Evolutionary conservation across 169 alveolate genomes (phyloP).

Genomic region (Eimeria sp.): DNA sequence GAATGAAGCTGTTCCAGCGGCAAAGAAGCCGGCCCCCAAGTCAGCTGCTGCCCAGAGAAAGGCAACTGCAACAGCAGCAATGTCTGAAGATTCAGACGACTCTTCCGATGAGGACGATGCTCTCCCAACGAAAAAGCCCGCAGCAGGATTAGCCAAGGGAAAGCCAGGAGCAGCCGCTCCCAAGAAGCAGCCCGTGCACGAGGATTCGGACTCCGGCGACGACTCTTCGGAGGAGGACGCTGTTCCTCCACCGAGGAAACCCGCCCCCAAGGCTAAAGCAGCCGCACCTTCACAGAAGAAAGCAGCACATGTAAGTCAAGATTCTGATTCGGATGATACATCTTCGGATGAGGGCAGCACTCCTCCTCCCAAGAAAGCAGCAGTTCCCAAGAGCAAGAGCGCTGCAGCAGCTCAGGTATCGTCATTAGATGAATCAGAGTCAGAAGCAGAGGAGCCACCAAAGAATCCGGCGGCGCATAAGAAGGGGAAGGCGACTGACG

Average conservation of each 20-base stretch:
- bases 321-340: conserved; percentile 33
- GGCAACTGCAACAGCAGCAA: conserved; percentile 21
- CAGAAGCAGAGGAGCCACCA: not conserved
- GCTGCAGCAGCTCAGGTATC: conserved; percentile 18
- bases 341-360: not conserved
- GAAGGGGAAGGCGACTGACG: not conserved
- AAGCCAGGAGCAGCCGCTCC: conserved; percentile 50
- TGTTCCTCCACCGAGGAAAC: conserved; percentile 39
- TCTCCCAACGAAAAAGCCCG: conserved; percentile 42
- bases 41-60: conserved; percentile 33
- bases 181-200: not conserved
- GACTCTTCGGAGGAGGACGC: conserved; percentile 62
- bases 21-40: conserved; percentile 50
- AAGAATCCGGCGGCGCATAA: not conserved
- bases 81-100: conserved; percentile 59
- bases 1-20: not conserved
- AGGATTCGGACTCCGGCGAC: conserved; percentile 50
- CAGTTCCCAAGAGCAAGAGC: not conserved
- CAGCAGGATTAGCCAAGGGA: not conserved
- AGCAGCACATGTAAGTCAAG: not conserved
- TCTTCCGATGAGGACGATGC: conserved; percentile 45
- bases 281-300: conserved; percentile 6
- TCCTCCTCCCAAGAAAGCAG: not conserved
- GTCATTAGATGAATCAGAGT: conserved; percentile 11
- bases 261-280: conserved; percentile 45